A percentile compares a stretch with the other conserved stretches of the same genome.
phyloP scores from a whole-genome alignment of 495 filamentous ascomycete species.

The Penicillium egyptiacum region DNA sequence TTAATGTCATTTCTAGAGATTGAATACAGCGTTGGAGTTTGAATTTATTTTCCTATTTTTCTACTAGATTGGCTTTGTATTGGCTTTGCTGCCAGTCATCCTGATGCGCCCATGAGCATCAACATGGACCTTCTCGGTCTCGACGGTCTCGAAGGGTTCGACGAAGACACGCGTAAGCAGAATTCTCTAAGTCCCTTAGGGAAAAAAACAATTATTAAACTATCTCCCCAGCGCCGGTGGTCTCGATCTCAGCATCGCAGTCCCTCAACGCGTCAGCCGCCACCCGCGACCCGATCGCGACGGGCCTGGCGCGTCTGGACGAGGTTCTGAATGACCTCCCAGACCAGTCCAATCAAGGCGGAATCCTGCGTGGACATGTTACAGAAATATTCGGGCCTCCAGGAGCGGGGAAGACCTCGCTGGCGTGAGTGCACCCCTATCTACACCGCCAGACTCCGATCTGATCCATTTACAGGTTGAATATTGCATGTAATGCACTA shows the following conservation, averaged over 20 bases:
- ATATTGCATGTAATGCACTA: slow-evolving; percentile 64
- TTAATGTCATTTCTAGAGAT: neutral
- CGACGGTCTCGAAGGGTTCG: slow-evolving; percentile 16
- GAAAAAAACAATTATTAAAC: neutral
- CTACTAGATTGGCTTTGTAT: neutral
- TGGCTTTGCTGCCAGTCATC: slow-evolving; percentile 7
- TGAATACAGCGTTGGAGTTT: neutral
- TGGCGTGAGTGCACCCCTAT: slow-evolving; percentile 58
- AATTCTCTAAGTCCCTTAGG: neutral
- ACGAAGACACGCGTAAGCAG: slow-evolving; percentile 33
- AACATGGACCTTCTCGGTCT: slow-evolving; percentile 35
- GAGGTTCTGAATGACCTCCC: slow-evolving; percentile 36
- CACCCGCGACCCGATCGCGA: slow-evolving; percentile 56
- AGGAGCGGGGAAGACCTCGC: slow-evolving; percentile 80
- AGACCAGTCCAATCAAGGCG: slow-evolving; percentile 13
- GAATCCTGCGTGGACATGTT: slow-evolving; percentile 74
- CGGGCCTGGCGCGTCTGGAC: slow-evolving; percentile 66
- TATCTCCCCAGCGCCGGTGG: slow-evolving; percentile 55
- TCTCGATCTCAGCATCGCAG: slow-evolving; percentile 86
- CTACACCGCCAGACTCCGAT: neutral
- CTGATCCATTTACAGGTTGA: slow-evolving; percentile 53
- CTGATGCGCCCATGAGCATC: slow-evolving; percentile 27
- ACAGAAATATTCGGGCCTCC: slow-evolving; percentile 88
- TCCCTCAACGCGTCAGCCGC: slow-evolving; percentile 65
- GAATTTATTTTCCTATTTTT: neutral